Evolutionary conservation across 2,329 filamentous ascomycete genomes (phyloP), one percentile per base, ranked within the genome.

Genomic region (Calonectria leucothoes): DNA sequence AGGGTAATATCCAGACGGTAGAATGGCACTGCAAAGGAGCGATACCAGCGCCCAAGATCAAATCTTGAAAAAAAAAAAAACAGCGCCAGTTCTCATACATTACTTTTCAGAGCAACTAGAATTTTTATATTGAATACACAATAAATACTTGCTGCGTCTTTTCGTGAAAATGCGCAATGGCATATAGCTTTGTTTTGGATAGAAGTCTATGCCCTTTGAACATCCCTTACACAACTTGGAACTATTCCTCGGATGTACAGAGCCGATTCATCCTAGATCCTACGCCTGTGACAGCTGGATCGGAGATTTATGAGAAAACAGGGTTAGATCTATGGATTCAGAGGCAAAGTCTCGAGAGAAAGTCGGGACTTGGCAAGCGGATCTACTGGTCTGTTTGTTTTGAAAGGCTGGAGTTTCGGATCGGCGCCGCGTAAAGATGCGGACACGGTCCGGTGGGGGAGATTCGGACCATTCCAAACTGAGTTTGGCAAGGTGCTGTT

Each of bases 1-100:
- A 85, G 64, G 84, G 84, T 0, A 84, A 83, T 23, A 71, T 84
- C 1, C 82, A 84, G 66, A 81, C 48, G 5, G 77, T 84, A 0
- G 76, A 84, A 7, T 84, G 83, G 82, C 81, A 83, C 69, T 84
- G 82, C 25, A 71, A 75, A 0, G 81, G 81, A 10, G 81, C 78
- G 3, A 73, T 77, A 0, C 33, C 63, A 2, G 75, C 70, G 1
- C 71, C 75, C 2, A 48, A 33, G 17, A 37, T 64, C 5, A 64
- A 33, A 66, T 37, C 33, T 14, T 69, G 14, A 29, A 27, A 49
- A n/a, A 25, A 37, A 23, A 12, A 15, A 25, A 6, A 4, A 39
- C 3, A 37, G n/a, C n/a, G n/a, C n/a, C n/a, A n/a, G n/a, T n/a
- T n/a, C n/a, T n/a, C n/a, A n/a, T n/a, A n/a, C n/a, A n/a, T n/a